These are phyloP conservation scores for Aspergillus pseudotamarii DNA, from an alignment of 2,329 filamentous ascomycete species.

Conservation along the genomic window DNA sequence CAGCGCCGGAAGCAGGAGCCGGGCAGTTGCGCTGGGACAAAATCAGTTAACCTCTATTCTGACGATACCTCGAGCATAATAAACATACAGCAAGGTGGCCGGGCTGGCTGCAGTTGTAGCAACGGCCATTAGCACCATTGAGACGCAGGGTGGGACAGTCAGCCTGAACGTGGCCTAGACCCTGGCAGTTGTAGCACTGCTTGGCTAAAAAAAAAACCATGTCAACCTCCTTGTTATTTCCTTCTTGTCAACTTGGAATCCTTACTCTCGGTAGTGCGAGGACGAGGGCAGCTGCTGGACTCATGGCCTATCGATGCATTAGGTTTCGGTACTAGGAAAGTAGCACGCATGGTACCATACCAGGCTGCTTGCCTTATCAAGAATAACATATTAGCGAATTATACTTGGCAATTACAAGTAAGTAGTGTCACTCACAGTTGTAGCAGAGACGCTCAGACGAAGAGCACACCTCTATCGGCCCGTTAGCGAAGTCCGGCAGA, in stretches of 20 bases:
- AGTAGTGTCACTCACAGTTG: slow-evolving; percentile 72
- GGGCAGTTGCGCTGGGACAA: slow-evolving; percentile 73
- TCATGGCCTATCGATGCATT: slow-evolving; percentile 70
- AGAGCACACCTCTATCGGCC: slow-evolving; percentile 80
- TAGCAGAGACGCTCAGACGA: slow-evolving; percentile 98
- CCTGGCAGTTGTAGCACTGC: slow-evolving; percentile 99
- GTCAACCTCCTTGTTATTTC: slow-evolving; percentile 18
- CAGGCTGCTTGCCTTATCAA: slow-evolving; percentile 48
- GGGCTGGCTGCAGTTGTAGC: slow-evolving; percentile 93
- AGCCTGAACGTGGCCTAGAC: slow-evolving; percentile 95
- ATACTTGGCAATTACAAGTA: slow-evolving; percentile 12
- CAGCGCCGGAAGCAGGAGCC: slow-evolving; percentile 67
- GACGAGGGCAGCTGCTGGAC: slow-evolving; percentile 95
- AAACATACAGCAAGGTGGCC: slow-evolving; percentile 83
- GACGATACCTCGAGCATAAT: background rate
- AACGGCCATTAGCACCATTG: slow-evolving; percentile 81
- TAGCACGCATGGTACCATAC: slow-evolving; percentile 34
- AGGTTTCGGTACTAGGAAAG: slow-evolving; percentile 21
- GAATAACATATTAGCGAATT: slow-evolving; percentile 22
- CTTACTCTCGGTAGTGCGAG: slow-evolving; percentile 88
- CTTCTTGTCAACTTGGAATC: slow-evolving; percentile 16
- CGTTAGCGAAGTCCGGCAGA: slow-evolving; percentile 53
- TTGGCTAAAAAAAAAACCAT: slow-evolving; percentile 66
- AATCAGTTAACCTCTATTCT: background rate
- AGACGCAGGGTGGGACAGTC: slow-evolving; percentile 96